Conservation (phyloP, 2,329 filamentous ascomycete species). For the Aureobasidium sp. region DNA sequence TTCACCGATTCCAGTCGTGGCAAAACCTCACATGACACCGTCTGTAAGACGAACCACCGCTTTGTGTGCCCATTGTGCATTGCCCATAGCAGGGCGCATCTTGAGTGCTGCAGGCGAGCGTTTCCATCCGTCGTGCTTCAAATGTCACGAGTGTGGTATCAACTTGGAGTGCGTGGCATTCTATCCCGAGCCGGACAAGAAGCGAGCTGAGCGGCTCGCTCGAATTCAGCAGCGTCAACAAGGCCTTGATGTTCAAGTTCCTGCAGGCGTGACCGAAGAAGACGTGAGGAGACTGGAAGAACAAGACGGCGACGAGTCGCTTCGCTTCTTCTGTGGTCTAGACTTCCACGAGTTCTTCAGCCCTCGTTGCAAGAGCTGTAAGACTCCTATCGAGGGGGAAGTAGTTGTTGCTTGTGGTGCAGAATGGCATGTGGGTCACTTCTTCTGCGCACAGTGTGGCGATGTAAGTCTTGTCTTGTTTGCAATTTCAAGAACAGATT, state of each 20-base stretch:
- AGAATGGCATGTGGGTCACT: slow-evolving; percentile 97
- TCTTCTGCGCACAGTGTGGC: slow-evolving; percentile 98
- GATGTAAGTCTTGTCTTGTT: slow-evolving; percentile 46
- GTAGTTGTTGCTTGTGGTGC: slow-evolving; percentile 86
- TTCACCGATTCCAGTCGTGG: slow-evolving; percentile 6
- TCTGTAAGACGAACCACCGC: slow-evolving; percentile 53
- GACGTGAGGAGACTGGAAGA: slow-evolving; percentile 25
- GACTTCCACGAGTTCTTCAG: slow-evolving; percentile 95
- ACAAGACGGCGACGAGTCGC: slow-evolving; percentile 60
- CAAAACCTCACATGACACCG: slow-evolving; percentile 36
- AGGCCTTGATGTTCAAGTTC: slow-evolving; percentile 45
- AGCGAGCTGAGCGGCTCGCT: slow-evolving; percentile 63
- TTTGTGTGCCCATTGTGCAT: slow-evolving; percentile 74
- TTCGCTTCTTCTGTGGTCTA: slow-evolving; percentile 94
- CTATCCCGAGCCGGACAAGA: slow-evolving; percentile 76
- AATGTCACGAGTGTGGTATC: slow-evolving; percentile 79
- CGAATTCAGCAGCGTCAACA: slow-evolving; percentile 60
- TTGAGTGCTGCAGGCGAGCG: slow-evolving; percentile 74
- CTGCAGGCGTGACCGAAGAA: slow-evolving; percentile 57
- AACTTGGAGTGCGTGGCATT: slow-evolving; percentile 92
- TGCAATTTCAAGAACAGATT: not conserved
- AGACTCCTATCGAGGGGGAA: slow-evolving; percentile 91
- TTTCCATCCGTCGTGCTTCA: slow-evolving; percentile 91
- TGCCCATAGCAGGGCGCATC: slow-evolving; percentile 83
- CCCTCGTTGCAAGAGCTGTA: slow-evolving; percentile 90